These are phyloP conservation scores for Begonia fuchsioides DNA, from an alignment of 306 rosid species.

Conservation along the genomic window DNA sequence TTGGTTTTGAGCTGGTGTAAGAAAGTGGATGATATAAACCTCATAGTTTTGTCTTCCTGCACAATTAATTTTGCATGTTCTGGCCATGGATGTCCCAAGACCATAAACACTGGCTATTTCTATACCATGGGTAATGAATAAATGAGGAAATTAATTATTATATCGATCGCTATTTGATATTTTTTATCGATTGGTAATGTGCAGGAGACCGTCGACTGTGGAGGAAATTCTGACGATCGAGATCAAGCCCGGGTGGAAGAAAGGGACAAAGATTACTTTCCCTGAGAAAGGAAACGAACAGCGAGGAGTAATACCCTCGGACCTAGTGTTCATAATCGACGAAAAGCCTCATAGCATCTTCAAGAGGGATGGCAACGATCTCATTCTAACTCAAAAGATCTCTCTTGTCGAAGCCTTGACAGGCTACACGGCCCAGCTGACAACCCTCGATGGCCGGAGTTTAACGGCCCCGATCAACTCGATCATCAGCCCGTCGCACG, in stretches of 20 bases:
- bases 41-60: too few species aligned
- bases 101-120: too few species aligned
- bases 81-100: too few species aligned
- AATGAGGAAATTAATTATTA: too few species aligned
- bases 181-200: conserved; percentile 8
- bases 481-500: conserved; percentile 55
- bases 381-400: conserved; percentile 52
- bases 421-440: conserved; percentile 55
- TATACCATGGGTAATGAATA: too few species aligned
- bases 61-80: too few species aligned
- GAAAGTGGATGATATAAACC: too few species aligned
- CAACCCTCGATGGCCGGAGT: conserved; percentile 61
- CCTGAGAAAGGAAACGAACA: conserved; percentile 84
- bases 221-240: conserved; percentile 80
- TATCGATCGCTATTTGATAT: not conserved
- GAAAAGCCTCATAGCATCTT: conserved; percentile 73
- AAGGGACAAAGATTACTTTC: conserved; percentile 83
- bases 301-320: conserved; percentile 64
- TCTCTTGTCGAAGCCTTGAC: conserved; percentile 86
- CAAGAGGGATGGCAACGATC: conserved; percentile 84
- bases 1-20: too few species aligned
- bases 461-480: conserved; percentile 32
- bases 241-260: conserved; percentile 97
- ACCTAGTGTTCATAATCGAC: conserved; percentile 72
- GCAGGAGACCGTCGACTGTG: conserved; percentile 51